Percentiles rank a stretch among this genome's conserved stretches.
phyloP scores from a whole-genome alignment of 805 yeast species.

The Candida ovalis region DNA sequence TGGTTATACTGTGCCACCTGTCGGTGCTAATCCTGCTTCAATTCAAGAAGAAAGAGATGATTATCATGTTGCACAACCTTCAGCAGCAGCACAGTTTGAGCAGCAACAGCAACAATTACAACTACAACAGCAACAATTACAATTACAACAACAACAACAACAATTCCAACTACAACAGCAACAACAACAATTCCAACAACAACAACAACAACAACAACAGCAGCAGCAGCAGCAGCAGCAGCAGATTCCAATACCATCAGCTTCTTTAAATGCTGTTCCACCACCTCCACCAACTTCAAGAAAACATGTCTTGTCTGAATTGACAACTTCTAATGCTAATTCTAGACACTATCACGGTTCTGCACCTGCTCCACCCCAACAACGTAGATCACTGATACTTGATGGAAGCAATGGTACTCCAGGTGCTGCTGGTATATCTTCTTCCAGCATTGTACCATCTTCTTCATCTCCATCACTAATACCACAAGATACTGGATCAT shows the following conservation, averaged over 20 bases:
- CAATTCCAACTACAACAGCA: neutral
- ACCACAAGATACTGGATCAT: conserved; percentile 43
- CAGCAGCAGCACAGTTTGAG: too few species aligned
- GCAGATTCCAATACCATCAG: conserved; percentile 4
- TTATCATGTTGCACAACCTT: neutral
- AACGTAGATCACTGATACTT: conserved; percentile 25
- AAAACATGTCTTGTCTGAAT: conserved; percentile 24
- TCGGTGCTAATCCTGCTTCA: conserved; percentile 1
- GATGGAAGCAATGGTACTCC: conserved; percentile 4
- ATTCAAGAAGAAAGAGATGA: neutral
- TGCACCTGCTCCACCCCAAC: conserved; percentile 32
- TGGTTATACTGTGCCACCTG: conserved; percentile 11
- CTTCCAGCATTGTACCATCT: neutral
- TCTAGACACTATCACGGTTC: conserved; percentile 26
- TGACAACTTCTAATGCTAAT: conserved; percentile 5
- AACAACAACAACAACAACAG: too few species aligned
- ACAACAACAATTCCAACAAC: too few species aligned
- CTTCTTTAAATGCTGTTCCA: conserved; percentile 13
- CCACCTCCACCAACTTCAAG: conserved; percentile 35
- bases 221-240: neutral
- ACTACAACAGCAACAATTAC: neutral
- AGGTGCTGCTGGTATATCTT: neutral
- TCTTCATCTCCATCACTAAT: conserved; percentile 21
- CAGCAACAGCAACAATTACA: neutral
- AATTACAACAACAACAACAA: too few species aligned